A percentile compares a stretch with the other conserved stretches of the same genome.
Conservation (phyloP, 169 alveolate species). For the Plasmodium cynomolgi region DNA sequence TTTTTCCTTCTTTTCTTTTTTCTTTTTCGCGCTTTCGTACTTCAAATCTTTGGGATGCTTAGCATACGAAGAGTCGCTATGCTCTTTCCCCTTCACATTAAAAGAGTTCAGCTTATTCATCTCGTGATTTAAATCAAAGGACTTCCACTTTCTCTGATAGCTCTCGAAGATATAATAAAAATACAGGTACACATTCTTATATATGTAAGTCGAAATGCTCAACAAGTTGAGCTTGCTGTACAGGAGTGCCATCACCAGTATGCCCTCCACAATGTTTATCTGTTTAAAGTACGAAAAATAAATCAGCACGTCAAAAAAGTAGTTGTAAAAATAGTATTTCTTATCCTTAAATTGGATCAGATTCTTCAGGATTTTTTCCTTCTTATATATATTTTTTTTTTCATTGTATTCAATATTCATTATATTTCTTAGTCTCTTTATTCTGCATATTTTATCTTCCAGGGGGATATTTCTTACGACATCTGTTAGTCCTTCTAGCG, state of each 20-base stretch:
- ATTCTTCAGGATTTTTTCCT: constrained; percentile 45
- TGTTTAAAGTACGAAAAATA: constrained; percentile 73
- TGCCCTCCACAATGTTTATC: constrained; percentile 51
- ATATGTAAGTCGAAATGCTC: constrained; percentile 33
- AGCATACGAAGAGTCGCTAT: background rate
- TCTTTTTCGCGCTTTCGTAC: background rate
- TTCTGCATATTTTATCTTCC: constrained; percentile 34
- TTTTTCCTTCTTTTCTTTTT: background rate
- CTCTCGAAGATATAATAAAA: constrained; percentile 58
- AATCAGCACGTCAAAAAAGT: constrained; percentile 70
- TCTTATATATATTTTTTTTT: constrained; percentile 33
- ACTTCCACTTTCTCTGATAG: constrained; percentile 45
- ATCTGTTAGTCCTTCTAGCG: constrained; percentile 18
- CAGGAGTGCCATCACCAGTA: constrained; percentile 49
- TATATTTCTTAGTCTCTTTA: constrained; percentile 38
- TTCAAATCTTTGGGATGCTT: background rate
- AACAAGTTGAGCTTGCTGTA: constrained; percentile 50
- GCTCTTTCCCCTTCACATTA: background rate
- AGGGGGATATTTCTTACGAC: constrained; percentile 5
- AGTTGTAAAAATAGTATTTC: constrained; percentile 50
- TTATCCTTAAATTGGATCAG: constrained; percentile 33
- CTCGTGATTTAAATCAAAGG: constrained; percentile 28
- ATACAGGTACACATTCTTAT: constrained; percentile 54
- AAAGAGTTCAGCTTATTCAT: constrained; percentile 41
- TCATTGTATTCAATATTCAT: constrained; percentile 40